Evolutionary conservation across 2,329 filamentous ascomycete genomes (phyloP), one percentile per base, ranked within the genome.

Genomic region (Phaeomoniella chlamydospora): DNA sequence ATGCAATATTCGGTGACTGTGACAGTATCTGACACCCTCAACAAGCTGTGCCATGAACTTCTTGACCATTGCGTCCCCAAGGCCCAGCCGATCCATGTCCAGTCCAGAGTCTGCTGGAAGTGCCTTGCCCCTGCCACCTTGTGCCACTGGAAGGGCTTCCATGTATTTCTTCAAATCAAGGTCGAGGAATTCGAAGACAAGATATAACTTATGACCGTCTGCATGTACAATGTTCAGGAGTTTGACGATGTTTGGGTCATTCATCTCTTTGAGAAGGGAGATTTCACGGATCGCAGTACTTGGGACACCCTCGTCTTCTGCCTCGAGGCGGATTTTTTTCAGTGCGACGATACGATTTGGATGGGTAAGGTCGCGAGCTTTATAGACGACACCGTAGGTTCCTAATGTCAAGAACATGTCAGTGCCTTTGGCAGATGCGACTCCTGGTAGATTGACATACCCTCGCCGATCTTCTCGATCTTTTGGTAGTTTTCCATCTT

Each of bases 401-500:
- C 86, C 86, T 93, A 46, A 4, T 15, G 6, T 6, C 18, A 26
- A 32, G 13, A 34, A 29, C 42, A 30, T 34, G 37, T 26, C 13
- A 33, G 15, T 2, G 37, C 12, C 15, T 2, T 18, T 33, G 17
- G 17, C 31, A 35, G 32, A 16, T 32, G 33, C 31, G 18, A 12
- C 5, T 18, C 5, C n/a, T 9, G 32, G 16, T 13, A 32, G 5
- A 15, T 15, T 10, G 32, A 10, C 72, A 50, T 64, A 90, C 86
- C 86, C 74, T 94, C 86, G 60, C 86, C 86, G 52, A 94, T 86
- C 70, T 94, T 94, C 67, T 94, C 86, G 53, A 94, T 73, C 66
- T 92, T 92, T 64, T 93, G 83, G 60, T 94, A 94, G 64, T 93
- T 92, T 61, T 94, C 85, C 86, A 94, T 93, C 46, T 41, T 57